Percentiles rank a stretch among this genome's conserved stretches.
phyloP scores from a whole-genome alignment of 768 basidiomycete species.

The Suillus americanus region DNA sequence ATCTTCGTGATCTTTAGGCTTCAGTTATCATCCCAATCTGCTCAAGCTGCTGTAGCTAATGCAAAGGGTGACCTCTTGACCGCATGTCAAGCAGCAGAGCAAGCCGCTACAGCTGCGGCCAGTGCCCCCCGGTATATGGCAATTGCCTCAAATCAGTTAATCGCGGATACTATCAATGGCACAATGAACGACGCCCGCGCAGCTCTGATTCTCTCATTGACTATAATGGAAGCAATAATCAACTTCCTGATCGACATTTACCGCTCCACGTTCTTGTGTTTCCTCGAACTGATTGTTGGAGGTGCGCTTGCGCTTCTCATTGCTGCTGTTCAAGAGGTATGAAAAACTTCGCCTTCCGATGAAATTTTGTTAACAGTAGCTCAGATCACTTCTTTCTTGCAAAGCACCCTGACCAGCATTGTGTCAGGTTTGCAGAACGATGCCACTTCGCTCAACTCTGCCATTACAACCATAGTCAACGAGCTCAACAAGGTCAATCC shows the following conservation, averaged over 20 bases:
- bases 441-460: slow-evolving; percentile 64
- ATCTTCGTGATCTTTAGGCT: slow-evolving; percentile 86
- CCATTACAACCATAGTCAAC: slow-evolving; percentile 61
- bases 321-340: slow-evolving; percentile 78
- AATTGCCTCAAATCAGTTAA: slow-evolving; percentile 76
- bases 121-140: slow-evolving; percentile 91
- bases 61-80: slow-evolving; percentile 78
- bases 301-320: slow-evolving; percentile 82
- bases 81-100: slow-evolving; percentile 83
- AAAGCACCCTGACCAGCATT: slow-evolving; percentile 54
- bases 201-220: slow-evolving; percentile 71
- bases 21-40: slow-evolving; percentile 66
- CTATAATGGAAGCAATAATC: slow-evolving; percentile 82
- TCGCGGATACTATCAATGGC: slow-evolving; percentile 76
- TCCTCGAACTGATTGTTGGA: slow-evolving; percentile 84
- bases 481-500: slow-evolving; percentile 78
- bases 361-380: slow-evolving; percentile 12
- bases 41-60: slow-evolving; percentile 63
- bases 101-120: slow-evolving; percentile 76
- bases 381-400: slow-evolving; percentile 73
- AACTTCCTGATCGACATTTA: slow-evolving; percentile 93
- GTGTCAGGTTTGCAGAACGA: slow-evolving; percentile 75
- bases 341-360: slow-evolving; percentile 20
- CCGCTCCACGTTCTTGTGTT: slow-evolving; percentile 91
- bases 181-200: slow-evolving; percentile 75